Evolutionary conservation across 2,329 filamentous ascomycete species (phyloP).

Genomic region (Aspergillus alliaceus): DNA sequence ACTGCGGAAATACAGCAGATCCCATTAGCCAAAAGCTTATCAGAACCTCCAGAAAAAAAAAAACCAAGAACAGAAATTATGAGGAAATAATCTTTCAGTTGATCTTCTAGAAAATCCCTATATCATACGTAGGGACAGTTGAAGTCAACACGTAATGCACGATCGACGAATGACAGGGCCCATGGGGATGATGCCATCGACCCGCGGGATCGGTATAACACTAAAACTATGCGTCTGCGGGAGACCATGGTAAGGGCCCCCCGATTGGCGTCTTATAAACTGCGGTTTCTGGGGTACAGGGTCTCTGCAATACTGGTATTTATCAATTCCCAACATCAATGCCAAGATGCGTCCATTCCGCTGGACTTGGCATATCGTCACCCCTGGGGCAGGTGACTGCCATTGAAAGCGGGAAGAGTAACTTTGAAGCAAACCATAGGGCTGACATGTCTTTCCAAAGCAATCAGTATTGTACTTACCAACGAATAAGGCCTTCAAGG

Average conservation of each 20-base stretch:
- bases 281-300: neutral
- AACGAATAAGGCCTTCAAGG: too few species aligned
- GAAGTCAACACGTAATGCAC: neutral
- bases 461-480: neutral
- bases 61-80: neutral
- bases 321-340: neutral
- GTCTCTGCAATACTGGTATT: neutral
- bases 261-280: neutral
- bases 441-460: neutral
- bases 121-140: neutral
- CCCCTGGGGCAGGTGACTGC: neutral
- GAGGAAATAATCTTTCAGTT: neutral
- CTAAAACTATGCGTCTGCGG: neutral
- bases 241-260: neutral
- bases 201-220: slow-evolving; percentile 13
- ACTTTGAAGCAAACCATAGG: neutral
- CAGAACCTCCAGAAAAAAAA: neutral
- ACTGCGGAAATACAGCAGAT: neutral
- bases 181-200: slow-evolving; percentile 21
- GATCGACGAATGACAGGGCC: slow-evolving; percentile 10
- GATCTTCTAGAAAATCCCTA: slow-evolving; percentile 10
- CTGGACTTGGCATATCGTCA: neutral
- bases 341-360: neutral
- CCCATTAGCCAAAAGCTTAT: slow-evolving; percentile 1
- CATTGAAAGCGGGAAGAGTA: too few species aligned